Conservation (phyloP, 352 stramenopile species). For the Phytophthora pini region DNA sequence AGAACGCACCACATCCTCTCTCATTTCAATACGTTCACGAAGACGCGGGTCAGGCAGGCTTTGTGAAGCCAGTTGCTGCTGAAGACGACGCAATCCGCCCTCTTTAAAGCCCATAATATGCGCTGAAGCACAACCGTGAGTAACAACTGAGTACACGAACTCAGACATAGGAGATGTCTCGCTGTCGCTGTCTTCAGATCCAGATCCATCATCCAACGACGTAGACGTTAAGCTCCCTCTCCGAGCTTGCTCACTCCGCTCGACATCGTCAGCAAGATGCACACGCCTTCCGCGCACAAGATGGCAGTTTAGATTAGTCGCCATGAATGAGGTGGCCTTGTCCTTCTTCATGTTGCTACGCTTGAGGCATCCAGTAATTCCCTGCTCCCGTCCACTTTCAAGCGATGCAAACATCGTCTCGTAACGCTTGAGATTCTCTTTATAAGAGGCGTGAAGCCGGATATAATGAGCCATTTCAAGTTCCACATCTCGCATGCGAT, state of each 20-base stretch:
- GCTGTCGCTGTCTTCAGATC: conserved; percentile 43
- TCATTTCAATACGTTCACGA: conserved; percentile 74
- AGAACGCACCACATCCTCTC: conserved; percentile 80
- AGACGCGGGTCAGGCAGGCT: conserved; percentile 55
- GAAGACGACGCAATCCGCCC: conserved; percentile 70
- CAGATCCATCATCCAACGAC: conserved; percentile 38
- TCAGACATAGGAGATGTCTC: conserved; percentile 48
- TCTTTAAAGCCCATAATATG: conserved; percentile 88
- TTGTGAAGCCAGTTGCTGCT: conserved; percentile 52
- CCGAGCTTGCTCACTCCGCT: conserved; percentile 28
- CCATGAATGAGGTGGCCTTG: conserved; percentile 85
- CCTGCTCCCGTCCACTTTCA: conserved; percentile 79
- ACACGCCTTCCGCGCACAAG: conserved; percentile 72
- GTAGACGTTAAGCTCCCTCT: conserved; percentile 36
- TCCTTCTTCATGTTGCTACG: conserved; percentile 90
- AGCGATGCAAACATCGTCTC: conserved; percentile 67
- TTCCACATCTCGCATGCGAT: conserved; percentile 60
- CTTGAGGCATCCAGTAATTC: conserved; percentile 85
- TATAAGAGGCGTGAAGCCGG: conserved; percentile 66
- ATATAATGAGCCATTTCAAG: conserved; percentile 67
- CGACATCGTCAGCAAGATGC: conserved; percentile 46
- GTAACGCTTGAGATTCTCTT: conserved; percentile 76
- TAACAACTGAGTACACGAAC: conserved; percentile 76
- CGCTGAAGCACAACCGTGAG: conserved; percentile 80
- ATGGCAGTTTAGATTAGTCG: conserved; percentile 87